Percentiles rank a stretch among this genome's conserved stretches.
Conservation (phyloP, 495 filamentous ascomycete species). For the Lophiotrema nucula region DNA sequence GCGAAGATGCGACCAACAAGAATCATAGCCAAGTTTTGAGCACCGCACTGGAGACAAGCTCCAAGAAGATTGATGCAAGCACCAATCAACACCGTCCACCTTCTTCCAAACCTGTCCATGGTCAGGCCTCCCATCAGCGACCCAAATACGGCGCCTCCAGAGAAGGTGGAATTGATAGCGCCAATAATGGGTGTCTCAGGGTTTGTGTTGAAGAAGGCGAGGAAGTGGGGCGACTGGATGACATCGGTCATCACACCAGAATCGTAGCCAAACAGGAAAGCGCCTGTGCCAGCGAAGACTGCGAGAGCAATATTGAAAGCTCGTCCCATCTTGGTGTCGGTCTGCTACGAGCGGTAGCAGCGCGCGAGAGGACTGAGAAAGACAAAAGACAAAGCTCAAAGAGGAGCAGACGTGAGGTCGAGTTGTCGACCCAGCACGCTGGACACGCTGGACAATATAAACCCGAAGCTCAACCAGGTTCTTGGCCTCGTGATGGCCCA, state of each 20-base stretch:
- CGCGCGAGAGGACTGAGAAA: too few relatives aligned
- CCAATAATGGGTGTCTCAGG: slow-evolving; percentile 28
- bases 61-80: slow-evolving; percentile 41
- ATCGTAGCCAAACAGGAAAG: slow-evolving; percentile 44
- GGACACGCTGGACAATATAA: too few relatives aligned
- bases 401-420: too few relatives aligned
- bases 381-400: too few relatives aligned
- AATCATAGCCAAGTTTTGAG: slow-evolving; percentile 50
- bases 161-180: slow-evolving; percentile 37
- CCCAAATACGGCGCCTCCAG: slow-evolving; percentile 24
- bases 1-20: slow-evolving; percentile 62
- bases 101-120: slow-evolving; percentile 51
- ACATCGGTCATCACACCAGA: slow-evolving; percentile 41
- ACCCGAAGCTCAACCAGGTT: too few relatives aligned
- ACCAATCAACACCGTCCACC: slow-evolving; percentile 48
- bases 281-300: slow-evolving; percentile 43
- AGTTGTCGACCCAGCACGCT: too few relatives aligned
- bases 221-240: slow-evolving; percentile 45
- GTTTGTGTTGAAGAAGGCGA: slow-evolving; percentile 32
- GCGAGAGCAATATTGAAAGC: slow-evolving; percentile 29
- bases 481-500: too few relatives aligned
- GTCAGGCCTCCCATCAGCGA: slow-evolving; percentile 43
- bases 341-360: too few relatives aligned
- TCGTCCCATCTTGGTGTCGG: slow-evolving; percentile 23
- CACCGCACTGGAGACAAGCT: slow-evolving; percentile 41